phyloP scores from a whole-genome alignment of 2,329 filamentous ascomycete genomes.

The Colletotrichum sp. region DNA sequence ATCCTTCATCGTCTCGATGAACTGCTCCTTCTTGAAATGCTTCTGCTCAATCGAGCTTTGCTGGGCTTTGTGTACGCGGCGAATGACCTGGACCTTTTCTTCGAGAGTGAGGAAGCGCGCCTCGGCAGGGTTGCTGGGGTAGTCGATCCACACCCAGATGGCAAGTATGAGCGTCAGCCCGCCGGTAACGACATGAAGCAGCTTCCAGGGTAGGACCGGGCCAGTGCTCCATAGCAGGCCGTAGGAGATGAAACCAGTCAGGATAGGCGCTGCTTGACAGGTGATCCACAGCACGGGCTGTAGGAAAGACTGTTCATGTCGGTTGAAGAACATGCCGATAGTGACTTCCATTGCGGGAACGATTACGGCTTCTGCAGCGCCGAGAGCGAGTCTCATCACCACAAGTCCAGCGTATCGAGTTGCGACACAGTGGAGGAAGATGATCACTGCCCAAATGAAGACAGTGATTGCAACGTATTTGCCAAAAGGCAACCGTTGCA shows the following conservation, averaged over 20 bases:
- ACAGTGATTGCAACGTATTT: slow-evolving; percentile 36
- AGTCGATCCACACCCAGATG: slow-evolving; percentile 36
- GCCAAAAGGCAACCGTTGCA: slow-evolving; percentile 42
- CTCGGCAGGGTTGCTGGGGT: slow-evolving; percentile 24
- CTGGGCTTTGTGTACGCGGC: slow-evolving; percentile 32
- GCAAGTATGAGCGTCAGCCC: slow-evolving; percentile 37
- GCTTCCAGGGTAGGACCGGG: slow-evolving; percentile 39
- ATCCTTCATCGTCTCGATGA: slow-evolving; percentile 31
- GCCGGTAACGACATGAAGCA: slow-evolving; percentile 43
- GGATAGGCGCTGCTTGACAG: slow-evolving; percentile 37
- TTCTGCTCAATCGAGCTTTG: slow-evolving; percentile 43
- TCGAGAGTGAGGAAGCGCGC: slow-evolving; percentile 26
- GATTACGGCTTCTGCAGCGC: slow-evolving; percentile 37
- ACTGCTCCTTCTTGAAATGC: slow-evolving; percentile 35
- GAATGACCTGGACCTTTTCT: slow-evolving; percentile 25
- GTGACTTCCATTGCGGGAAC: slow-evolving; percentile 46
- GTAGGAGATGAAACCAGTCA: slow-evolving; percentile 43
- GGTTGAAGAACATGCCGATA: slow-evolving; percentile 43
- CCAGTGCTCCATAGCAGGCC: slow-evolving; percentile 41
- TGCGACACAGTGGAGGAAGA: slow-evolving; percentile 42
- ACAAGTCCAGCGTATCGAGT: slow-evolving; percentile 38
- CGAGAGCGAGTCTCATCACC: slow-evolving; percentile 38
- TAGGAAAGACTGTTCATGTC: slow-evolving; percentile 35
- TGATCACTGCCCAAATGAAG: slow-evolving; percentile 38
- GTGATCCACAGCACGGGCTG: slow-evolving; percentile 39